Evolutionary conservation across 768 basidiomycete genomes (phyloP), one percentile per base, ranked within the genome.

Genomic region (Calvatia gigantea): DNA sequence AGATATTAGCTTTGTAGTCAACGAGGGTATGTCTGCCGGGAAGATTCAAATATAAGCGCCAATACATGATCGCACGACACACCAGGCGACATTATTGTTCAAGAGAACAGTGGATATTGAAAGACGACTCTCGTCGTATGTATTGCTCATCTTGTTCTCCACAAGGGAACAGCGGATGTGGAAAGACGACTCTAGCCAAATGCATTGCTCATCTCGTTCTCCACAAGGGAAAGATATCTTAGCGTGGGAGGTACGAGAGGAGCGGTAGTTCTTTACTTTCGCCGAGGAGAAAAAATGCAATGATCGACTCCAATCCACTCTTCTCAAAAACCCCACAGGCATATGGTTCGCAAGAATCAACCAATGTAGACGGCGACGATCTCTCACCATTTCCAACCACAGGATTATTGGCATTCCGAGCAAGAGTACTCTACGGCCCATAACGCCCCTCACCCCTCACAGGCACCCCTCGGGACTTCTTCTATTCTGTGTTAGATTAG

Each of bases 381-480:
- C 37, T 49, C 46, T 55, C 37, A 56, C 29, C 4, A 7, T 49
- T 32, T 56, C 38, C 46, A 42, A 56, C 56, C 32, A 44, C 29
- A 66, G 91, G 88, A 11, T 81, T 94, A 21, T 91, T 94, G 2
- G 65, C 67, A 15, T 96, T 85, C 70, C 83, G 94, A 48, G 92
- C 87, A 0, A 80, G 78, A 52, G 84, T 96, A 2, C 80, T 86
- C 56, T 96, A 96, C 67, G 85, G 95, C 23, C 93, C 94, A 1
- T 94, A 96, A 69, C 77, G 94, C 37, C 87, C 94, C 0, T 89
- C 92, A 1, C 75, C 95, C n/a, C 81, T 96, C 19, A 82, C 91
- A 1, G 88, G 87, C 3, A 87, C 88, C 2, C 94, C 94, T 0
- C 75, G 78, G 21, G 84, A 87, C 56, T 91, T 95, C 61, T 70